Conservation (phyloP, 2,329 filamentous ascomycete species). For the Didymosphaeria variabile region DNA sequence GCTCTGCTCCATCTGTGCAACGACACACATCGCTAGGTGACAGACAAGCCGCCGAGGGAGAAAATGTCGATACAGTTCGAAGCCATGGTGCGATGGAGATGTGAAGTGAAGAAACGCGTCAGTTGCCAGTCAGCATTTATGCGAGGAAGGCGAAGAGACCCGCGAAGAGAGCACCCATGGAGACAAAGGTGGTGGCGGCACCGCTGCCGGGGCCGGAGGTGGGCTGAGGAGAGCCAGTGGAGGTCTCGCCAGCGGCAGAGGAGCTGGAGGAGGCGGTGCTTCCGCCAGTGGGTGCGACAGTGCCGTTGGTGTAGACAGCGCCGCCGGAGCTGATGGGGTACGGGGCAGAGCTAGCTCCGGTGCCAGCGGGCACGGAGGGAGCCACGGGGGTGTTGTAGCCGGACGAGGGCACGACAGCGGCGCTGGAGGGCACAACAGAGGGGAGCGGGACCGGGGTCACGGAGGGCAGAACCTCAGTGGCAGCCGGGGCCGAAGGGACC, state of each 20-base stretch:
- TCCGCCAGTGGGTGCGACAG: slow-evolving; percentile 2
- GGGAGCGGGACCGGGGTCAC: slow-evolving; percentile 15
- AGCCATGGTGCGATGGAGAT: slow-evolving; percentile 1
- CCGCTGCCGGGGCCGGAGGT: not conserved
- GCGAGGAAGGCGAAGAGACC: slow-evolving; percentile 12
- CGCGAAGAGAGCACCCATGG: slow-evolving; percentile 6
- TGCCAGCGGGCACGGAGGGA: slow-evolving; percentile 17
- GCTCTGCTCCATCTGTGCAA: slow-evolving; percentile 13
- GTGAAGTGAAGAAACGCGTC: slow-evolving; percentile 9
- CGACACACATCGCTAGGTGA: not conserved
- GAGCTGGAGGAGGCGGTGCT: not conserved
- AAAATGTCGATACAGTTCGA: slow-evolving; percentile 8
- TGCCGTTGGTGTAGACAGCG: slow-evolving; percentile 4
- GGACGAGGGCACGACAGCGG: slow-evolving; percentile 1
- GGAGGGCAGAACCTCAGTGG: slow-evolving; percentile 11
- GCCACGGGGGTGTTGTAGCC: slow-evolving; percentile 4
- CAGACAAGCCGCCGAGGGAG: slow-evolving; percentile 11
- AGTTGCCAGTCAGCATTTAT: not conserved
- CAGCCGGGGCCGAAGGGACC: slow-evolving; percentile 1
- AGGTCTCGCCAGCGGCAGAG: slow-evolving; percentile 1
- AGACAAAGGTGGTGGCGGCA: slow-evolving; percentile 4
- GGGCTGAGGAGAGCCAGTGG: slow-evolving; percentile 1
- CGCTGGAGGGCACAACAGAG: slow-evolving; percentile 10
- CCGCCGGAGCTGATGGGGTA: slow-evolving; percentile 6
- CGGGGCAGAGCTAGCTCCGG: not conserved